phyloP scores from a whole-genome alignment of 1,284 basidiomycete species.

The Microbotryum saponariae region DNA sequence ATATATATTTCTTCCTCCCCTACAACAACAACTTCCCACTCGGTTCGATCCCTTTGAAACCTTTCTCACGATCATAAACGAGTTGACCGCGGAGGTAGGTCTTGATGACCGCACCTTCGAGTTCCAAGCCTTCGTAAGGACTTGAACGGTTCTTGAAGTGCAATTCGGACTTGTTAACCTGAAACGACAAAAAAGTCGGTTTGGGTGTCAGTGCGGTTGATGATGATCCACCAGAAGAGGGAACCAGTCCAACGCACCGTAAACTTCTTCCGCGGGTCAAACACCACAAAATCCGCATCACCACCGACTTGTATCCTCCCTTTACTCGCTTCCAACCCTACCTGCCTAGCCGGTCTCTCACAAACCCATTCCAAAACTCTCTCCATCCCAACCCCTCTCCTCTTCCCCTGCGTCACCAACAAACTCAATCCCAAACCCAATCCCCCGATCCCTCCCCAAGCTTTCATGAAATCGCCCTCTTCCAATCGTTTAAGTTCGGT shows the following conservation, averaged over 20 bases:
- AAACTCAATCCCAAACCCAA: slow-evolving; percentile 78
- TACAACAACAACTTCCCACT: slow-evolving; percentile 19
- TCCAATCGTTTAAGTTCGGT: slow-evolving; percentile 71
- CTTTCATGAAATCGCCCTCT: slow-evolving; percentile 68
- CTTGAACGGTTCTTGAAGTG: slow-evolving; percentile 88
- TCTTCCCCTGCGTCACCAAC: slow-evolving; percentile 65
- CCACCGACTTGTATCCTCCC: slow-evolving; percentile 62
- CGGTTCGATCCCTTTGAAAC: slow-evolving; percentile 12
- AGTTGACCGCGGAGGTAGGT: slow-evolving; percentile 67
- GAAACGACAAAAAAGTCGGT: background rate
- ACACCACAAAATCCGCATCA: slow-evolving; percentile 78
- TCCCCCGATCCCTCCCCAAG: slow-evolving; percentile 88
- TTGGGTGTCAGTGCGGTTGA: background rate
- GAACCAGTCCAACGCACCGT: slow-evolving; percentile 41
- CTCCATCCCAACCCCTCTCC: slow-evolving; percentile 52
- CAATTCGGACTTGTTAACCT: slow-evolving; percentile 65
- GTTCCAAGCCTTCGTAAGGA: slow-evolving; percentile 66
- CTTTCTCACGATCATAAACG: slow-evolving; percentile 50
- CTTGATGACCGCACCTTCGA: slow-evolving; percentile 63
- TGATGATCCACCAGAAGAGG: background rate
- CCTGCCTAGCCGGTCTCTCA: slow-evolving; percentile 63
- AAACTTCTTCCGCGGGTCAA: slow-evolving; percentile 62
- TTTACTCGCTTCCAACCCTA: slow-evolving; percentile 60
- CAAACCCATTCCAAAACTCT: slow-evolving; percentile 68
- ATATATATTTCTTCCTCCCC: background rate